These are phyloP conservation scores for Hortiboletus rubellus DNA, from an alignment of 1,284 basidiomycete species.

Conservation along the genomic window DNA sequence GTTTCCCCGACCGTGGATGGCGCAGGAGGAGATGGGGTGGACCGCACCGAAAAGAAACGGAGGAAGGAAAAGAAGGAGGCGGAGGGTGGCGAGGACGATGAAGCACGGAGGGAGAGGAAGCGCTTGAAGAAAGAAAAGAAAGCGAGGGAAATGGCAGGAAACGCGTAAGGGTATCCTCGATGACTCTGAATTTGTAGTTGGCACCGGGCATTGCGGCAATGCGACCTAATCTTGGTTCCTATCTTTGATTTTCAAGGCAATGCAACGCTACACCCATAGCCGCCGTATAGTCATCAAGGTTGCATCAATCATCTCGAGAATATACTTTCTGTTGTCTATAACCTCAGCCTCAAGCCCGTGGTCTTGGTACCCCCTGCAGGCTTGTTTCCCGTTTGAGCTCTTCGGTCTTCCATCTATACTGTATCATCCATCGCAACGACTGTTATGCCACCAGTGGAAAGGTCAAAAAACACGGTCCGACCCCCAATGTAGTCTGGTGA, in stretches of 20 bases:
- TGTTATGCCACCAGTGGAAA: conserved; percentile 12
- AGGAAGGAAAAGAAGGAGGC: conserved; percentile 53
- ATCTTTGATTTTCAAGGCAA: conserved; percentile 19
- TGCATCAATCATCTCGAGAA: conserved; percentile 15
- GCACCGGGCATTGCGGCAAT: background rate
- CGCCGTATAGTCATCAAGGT: conserved; percentile 9
- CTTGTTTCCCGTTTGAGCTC: background rate
- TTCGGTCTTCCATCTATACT: background rate
- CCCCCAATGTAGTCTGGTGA: background rate
- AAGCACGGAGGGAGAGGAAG: conserved; percentile 60
- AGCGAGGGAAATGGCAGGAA: conserved; percentile 48
- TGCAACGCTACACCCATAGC: conserved; percentile 4
- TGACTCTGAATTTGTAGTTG: background rate
- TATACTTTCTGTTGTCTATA: conserved; percentile 3
- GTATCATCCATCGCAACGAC: conserved; percentile 10
- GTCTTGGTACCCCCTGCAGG: background rate
- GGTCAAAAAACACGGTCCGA: conserved; percentile 12
- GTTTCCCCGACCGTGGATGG: conserved; percentile 44
- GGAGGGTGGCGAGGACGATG: conserved; percentile 55
- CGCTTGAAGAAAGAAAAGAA: conserved; percentile 73
- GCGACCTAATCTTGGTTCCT: conserved; percentile 4
- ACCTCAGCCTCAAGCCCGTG: background rate
- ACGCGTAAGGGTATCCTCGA: conserved; percentile 11
- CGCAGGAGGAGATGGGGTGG: conserved; percentile 39
- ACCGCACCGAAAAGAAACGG: conserved; percentile 49